Evolutionary conservation across 2,329 filamentous ascomycete genomes (phyloP).

Genomic region (Aspergillus flavus): DNA sequence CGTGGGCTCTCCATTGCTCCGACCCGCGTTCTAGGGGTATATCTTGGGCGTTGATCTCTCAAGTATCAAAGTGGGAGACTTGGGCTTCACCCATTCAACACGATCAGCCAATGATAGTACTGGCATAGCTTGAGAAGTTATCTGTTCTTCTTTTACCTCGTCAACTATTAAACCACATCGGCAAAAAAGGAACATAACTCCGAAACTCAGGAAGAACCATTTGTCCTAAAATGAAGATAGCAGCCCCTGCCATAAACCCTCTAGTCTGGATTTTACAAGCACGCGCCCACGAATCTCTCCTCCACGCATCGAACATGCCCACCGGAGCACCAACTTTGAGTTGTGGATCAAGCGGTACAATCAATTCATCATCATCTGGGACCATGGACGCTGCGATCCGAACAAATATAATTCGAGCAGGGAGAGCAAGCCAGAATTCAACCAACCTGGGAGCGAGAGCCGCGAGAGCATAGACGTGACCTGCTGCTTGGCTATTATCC

Average conservation of each 20-base stretch:
- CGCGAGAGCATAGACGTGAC: background rate
- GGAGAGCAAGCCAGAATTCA: conserved; percentile 1
- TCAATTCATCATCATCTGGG: background rate
- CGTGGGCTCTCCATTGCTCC: no score
- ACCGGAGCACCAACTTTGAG: background rate
- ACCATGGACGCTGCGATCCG: background rate
- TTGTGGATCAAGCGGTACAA: background rate
- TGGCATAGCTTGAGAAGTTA: no score
- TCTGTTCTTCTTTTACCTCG: no score
- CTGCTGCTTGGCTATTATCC: background rate
- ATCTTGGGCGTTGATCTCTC: no score
- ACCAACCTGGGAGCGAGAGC: background rate
- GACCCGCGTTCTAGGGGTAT: no score
- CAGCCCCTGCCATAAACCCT: background rate
- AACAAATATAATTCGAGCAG: background rate
- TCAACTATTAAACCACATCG: background rate
- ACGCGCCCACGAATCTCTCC: background rate
- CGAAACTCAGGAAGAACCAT: background rate
- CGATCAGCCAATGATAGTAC: no score
- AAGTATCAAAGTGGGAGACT: no score
- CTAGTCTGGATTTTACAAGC: conserved; percentile 1
- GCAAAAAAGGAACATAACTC: background rate
- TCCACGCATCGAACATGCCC: background rate
- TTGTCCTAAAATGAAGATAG: background rate
- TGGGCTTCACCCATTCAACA: no score